Percentiles rank a stretch among this genome's conserved stretches.
These are phyloP conservation scores for Pythium dissotocum DNA, from an alignment of 352 stramenopile species.

Conservation along the genomic window DNA sequence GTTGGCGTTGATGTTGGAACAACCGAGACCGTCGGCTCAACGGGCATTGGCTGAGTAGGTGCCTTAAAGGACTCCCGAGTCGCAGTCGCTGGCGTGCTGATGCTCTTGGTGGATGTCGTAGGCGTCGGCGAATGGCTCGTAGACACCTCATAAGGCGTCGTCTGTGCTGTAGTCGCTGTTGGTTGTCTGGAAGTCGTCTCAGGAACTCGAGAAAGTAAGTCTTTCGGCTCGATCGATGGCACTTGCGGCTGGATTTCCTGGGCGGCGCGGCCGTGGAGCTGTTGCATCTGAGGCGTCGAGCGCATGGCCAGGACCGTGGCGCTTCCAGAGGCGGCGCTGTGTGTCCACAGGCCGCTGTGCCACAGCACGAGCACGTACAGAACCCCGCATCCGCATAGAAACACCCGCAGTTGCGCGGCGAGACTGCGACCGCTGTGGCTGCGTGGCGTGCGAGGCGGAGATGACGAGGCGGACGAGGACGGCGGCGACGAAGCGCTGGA, in stretches of 20 bases:
- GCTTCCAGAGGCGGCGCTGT: background rate
- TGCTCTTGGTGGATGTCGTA: background rate
- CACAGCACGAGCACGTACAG: constrained; percentile 31
- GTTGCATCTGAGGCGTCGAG: background rate
- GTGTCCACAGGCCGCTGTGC: constrained; percentile 25
- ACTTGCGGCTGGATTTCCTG: background rate
- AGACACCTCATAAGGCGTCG: background rate
- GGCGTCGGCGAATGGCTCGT: background rate
- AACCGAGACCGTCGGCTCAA: background rate
- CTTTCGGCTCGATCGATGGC: background rate
- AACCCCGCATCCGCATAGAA: constrained; percentile 30
- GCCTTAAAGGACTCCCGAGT: background rate
- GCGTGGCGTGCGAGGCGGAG: background rate
- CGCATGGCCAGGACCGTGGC: background rate
- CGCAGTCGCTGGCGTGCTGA: background rate
- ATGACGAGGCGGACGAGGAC: background rate
- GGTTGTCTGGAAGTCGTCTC: background rate
- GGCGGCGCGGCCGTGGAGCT: background rate
- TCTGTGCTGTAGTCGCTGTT: background rate
- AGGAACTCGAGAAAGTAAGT: background rate
- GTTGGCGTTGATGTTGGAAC: background rate
- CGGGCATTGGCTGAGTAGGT: background rate
- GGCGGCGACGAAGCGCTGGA: background rate
- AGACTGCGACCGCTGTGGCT: constrained; percentile 8
- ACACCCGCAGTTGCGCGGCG: constrained; percentile 11